Conservation (phyloP, 2,329 filamentous ascomycete genomes). For the Grosmannia clavigera region DNA sequence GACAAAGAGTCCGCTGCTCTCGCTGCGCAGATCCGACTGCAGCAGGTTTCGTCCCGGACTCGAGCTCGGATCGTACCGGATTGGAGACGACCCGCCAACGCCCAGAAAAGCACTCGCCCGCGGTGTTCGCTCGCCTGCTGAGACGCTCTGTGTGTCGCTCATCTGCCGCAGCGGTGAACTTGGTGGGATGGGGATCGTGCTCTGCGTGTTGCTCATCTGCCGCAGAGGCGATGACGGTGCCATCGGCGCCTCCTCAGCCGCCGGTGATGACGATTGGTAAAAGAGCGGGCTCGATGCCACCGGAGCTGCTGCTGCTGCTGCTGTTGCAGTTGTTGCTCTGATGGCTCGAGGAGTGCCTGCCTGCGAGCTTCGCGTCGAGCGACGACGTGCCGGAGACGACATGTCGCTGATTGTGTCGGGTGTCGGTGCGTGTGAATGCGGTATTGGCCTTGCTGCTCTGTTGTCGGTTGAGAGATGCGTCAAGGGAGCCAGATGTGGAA, state of each 20-base stretch:
- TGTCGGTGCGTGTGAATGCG: neutral
- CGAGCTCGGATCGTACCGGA: conserved; percentile 82
- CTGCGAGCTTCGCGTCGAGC: conserved; percentile 43
- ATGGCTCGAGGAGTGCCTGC: conserved; percentile 18
- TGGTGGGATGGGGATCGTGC: conserved; percentile 29
- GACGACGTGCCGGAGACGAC: conserved; percentile 42
- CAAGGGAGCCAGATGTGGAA: too few species aligned
- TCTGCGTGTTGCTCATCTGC: conserved; percentile 46
- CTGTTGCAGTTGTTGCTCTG: neutral
- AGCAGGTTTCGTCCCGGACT: conserved; percentile 55
- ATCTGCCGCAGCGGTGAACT: conserved; percentile 49
- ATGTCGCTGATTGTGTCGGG: conserved; percentile 24
- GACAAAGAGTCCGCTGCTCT: conserved; percentile 80
- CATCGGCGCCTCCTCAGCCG: conserved; percentile 1
- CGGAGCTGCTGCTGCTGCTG: conserved; percentile 21
- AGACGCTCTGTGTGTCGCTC: conserved; percentile 40
- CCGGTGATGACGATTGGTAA: conserved; percentile 43
- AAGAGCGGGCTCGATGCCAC: conserved; percentile 71
- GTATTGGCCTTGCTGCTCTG: neutral
- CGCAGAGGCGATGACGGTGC: conserved; percentile 38
- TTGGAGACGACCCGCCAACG: conserved; percentile 72
- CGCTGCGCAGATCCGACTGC: conserved; percentile 65
- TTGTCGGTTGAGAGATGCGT: neutral
- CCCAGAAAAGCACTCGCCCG: conserved; percentile 51
- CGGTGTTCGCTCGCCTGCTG: conserved; percentile 55